Base-by-base conservation (phyloP, 345 rosid genomes). In the Eucalyptus microcorys region DNA sequence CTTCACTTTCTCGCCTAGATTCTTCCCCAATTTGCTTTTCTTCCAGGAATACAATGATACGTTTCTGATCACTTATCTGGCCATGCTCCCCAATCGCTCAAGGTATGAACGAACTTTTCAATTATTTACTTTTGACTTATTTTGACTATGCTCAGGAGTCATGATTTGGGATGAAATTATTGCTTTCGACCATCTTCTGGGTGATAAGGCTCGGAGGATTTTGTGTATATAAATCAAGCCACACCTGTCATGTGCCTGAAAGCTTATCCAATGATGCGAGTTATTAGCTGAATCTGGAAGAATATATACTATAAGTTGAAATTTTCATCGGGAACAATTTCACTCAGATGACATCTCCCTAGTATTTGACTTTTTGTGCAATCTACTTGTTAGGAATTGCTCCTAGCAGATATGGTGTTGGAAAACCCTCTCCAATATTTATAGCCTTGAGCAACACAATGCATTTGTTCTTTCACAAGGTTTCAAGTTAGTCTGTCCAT, bases 21-120 rank as follows among this genome's bases (percentile, higher is more conserved):
- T 71, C 43, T 48, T 34, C 59, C 34, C 40, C 49, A 21, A 22
- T 49, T 42, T 88, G 48, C 32, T 37, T 7, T 55, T 27, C 83
- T 88, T 88, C 16, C 94, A 96, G 99, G 99, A 96, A 88, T 97
- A 97, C 92, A 97, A 94, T 81, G 99, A 97, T 88, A 96, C 96
- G 24, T 90, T 97, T 89, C 93, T 97, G 94, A 92, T 96, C 64
- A 91, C 97, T 71, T 97, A 96, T 91, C 93, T 97, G 89, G 98
- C 99, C 86, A 96, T 95, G 98, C 90, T 98, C 91, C 94, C 99
- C 79, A 98, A 95, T 90, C 96, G 98, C 90, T 92, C 99, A 90
- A 96, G 99, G 99, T 96, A 34, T 68, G 43, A 34, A 93, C 85
- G 81, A 86, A 68, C 37, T 52, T 89, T 43, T 59, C 7, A 24